Conservation (phyloP, 768 basidiomycete genomes). For the Dendrothele bispora region DNA sequence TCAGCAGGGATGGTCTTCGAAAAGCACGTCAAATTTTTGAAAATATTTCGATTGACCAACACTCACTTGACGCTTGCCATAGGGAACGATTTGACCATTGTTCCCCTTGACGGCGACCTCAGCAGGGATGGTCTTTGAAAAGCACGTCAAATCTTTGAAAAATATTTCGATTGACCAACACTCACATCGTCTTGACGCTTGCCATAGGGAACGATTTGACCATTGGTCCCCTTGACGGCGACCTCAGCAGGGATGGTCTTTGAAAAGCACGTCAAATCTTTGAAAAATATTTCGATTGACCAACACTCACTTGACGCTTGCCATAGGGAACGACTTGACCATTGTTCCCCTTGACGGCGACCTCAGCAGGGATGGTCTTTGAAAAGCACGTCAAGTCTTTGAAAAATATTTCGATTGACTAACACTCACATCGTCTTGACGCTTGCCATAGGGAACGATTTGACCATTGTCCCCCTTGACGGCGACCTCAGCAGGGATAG, state of each 20-base stretch:
- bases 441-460: conserved; percentile 21
- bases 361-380: background rate
- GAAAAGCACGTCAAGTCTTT: too few relatives aligned
- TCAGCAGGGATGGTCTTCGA: conserved; percentile 33
- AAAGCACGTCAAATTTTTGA: too few relatives aligned
- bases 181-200: conserved; percentile 12
- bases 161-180: too few relatives aligned
- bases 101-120: conserved; percentile 22
- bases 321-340: conserved; percentile 10
- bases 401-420: too few relatives aligned
- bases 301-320: background rate
- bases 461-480: conserved; percentile 27
- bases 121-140: background rate
- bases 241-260: conserved; percentile 30
- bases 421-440: too few relatives aligned
- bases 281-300: background rate
- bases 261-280: background rate
- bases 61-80: conserved; percentile 14
- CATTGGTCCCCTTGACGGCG: conserved; percentile 33
- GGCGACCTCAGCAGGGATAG: conserved; percentile 16
- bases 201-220: conserved; percentile 27
- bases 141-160: too few relatives aligned
- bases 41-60: too few relatives aligned
- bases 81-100: conserved; percentile 20
- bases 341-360: background rate